phyloP scores from a whole-genome alignment of 257 asterid species.

The Plantago elongata region DNA sequence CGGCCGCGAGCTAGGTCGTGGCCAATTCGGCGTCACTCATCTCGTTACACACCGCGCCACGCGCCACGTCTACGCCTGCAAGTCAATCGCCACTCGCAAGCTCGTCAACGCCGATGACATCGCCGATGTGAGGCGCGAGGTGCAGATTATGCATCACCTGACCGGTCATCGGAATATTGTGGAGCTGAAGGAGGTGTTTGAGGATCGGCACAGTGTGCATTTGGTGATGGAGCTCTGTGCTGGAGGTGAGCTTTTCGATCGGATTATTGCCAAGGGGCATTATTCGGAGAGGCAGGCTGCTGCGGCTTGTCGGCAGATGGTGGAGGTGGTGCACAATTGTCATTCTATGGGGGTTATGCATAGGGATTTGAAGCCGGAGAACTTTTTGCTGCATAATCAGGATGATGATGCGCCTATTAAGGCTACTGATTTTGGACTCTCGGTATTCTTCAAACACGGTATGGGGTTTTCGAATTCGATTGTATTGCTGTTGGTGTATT shows the following conservation, averaged over 20 bases:
- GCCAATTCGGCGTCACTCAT: slow-evolving; percentile 85
- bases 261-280: slow-evolving; percentile 76
- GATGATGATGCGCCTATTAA: slow-evolving; percentile 70
- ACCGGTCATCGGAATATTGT: slow-evolving; percentile 81
- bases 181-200: slow-evolving; percentile 73
- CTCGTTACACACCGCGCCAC: slow-evolving; percentile 61
- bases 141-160: slow-evolving; percentile 91
- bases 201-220: slow-evolving; percentile 70
- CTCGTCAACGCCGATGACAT: slow-evolving; percentile 60
- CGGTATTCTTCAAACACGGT: slow-evolving; percentile 74
- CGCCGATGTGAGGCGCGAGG: slow-evolving; percentile 84
- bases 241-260: slow-evolving; percentile 83
- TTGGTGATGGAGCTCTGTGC: slow-evolving; percentile 83
- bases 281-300: slow-evolving; percentile 99
- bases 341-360: slow-evolving; percentile 91
- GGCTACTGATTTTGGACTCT: slow-evolving; percentile 84
- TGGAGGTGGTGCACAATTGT: slow-evolving; percentile 72
- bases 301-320: slow-evolving; percentile 76
- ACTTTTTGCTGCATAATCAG: slow-evolving; percentile 53
- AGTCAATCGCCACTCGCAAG: slow-evolving; percentile 82
- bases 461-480: background rate
- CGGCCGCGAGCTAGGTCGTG: slow-evolving; percentile 86
- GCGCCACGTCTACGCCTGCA: slow-evolving; percentile 59
- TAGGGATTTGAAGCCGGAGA: slow-evolving; percentile 86
- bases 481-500: background rate